Evolutionary conservation across 228 moss, liverwort and hornwort species (phyloP).

Genomic region (Sphagnum magellanicum): DNA sequence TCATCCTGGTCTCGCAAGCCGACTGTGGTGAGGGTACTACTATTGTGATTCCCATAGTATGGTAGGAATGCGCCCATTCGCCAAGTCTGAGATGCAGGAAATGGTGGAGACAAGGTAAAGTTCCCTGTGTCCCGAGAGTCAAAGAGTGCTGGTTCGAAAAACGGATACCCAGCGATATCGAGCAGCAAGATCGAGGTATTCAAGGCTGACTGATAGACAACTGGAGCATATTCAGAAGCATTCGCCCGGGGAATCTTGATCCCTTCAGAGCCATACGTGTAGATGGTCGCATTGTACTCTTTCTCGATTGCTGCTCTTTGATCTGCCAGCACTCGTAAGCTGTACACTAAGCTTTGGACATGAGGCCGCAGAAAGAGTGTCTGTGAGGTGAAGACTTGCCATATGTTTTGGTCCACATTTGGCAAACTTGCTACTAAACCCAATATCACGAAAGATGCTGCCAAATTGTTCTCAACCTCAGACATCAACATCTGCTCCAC

Average conservation of each 20-base stretch:
- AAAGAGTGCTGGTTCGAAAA: neutral
- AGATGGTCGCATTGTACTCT: constrained; percentile 20
- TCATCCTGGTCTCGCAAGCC: too few species aligned
- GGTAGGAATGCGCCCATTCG: constrained; percentile 34
- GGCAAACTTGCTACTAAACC: constrained; percentile 39
- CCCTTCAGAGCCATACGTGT: neutral
- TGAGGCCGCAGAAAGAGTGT: constrained; percentile 47
- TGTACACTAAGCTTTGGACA: constrained; percentile 32
- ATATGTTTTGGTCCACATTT: constrained; percentile 18
- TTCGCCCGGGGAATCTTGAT: constrained; percentile 1
- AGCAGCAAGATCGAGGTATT: constrained; percentile 9
- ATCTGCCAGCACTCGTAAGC: constrained; percentile 23
- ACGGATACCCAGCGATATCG: constrained; percentile 16
- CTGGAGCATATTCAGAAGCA: constrained; percentile 31
- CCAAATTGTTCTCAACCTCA: constrained; percentile 47
- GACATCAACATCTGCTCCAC: constrained; percentile 31
- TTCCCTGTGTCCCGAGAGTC: constrained; percentile 24
- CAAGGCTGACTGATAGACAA: constrained; percentile 17
- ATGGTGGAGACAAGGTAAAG: constrained; percentile 30
- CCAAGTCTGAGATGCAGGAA: constrained; percentile 4
- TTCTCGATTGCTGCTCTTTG: constrained; percentile 35
- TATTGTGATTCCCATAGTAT: constrained; percentile 8
- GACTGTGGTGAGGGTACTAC: too few species aligned
- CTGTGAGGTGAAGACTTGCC: constrained; percentile 37
- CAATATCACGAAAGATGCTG: constrained; percentile 45